Evolutionary conservation across 1,284 basidiomycete genomes (phyloP).

Genomic region (Phaffia rhodozyma): DNA sequence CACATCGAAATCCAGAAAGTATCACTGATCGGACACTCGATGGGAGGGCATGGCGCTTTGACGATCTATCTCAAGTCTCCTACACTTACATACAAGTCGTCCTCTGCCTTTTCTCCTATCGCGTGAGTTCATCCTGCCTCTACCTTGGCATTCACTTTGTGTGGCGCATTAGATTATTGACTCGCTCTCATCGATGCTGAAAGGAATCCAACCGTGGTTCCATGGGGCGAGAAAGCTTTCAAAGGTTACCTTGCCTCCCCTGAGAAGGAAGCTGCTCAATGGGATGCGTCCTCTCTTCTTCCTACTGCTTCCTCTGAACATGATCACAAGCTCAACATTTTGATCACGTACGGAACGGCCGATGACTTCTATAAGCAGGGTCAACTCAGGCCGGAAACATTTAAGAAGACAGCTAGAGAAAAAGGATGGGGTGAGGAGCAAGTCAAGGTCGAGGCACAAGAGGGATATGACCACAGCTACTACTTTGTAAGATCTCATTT

Average conservation of each 20-base stretch:
- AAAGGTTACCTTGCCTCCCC: constrained; percentile 54
- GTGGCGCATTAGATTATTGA: background rate
- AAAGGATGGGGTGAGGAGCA: constrained; percentile 61
- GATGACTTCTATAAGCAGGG: constrained; percentile 78
- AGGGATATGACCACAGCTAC: constrained; percentile 80
- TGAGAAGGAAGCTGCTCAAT: constrained; percentile 3
- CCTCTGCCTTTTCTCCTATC: constrained; percentile 89
- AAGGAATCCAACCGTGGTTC: constrained; percentile 65
- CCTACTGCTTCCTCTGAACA: constrained; percentile 36
- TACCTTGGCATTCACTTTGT: background rate
- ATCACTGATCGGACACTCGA: constrained; percentile 76
- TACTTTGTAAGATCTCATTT: constrained; percentile 58
- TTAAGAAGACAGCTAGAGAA: constrained; percentile 61
- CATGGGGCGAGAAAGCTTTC: constrained; percentile 93
- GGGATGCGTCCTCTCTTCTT: background rate
- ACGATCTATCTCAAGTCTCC: constrained; percentile 70
- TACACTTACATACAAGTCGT: constrained; percentile 56
- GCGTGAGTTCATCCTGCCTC: constrained; percentile 30
- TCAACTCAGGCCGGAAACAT: constrained; percentile 81
- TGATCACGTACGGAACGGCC: constrained; percentile 73
- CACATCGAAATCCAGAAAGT: constrained; percentile 22
- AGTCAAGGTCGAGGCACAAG: constrained; percentile 67
- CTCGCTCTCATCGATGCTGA: constrained; percentile 18
- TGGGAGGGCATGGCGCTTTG: constrained; percentile 84
- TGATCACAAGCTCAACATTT: constrained; percentile 55